Percentiles rank a stretch among this genome's conserved stretches.
phyloP scores from a whole-genome alignment of 176 grass and related monocot genomes.

The Chloris gayana region DNA sequence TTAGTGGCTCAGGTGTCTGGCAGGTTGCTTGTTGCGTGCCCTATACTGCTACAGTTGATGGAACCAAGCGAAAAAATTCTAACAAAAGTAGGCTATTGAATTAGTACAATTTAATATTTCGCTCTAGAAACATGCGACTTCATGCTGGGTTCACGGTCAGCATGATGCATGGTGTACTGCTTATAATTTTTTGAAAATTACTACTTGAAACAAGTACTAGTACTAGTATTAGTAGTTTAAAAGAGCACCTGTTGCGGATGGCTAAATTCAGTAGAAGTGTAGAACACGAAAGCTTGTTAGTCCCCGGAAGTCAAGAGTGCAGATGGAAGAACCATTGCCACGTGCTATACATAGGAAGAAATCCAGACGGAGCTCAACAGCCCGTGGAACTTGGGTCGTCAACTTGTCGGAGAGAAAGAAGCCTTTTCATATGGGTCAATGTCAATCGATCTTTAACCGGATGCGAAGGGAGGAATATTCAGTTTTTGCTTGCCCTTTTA shows the following conservation, averaged over 20 bases:
- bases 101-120: background rate
- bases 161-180: background rate
- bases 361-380: background rate
- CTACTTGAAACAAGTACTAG: background rate
- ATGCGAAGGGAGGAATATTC: background rate
- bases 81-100: slow-evolving; percentile 10
- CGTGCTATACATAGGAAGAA: background rate
- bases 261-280: background rate
- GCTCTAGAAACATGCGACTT: slow-evolving; percentile 21
- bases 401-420: background rate
- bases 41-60: background rate
- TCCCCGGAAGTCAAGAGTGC: slow-evolving; percentile 12
- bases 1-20: slow-evolving; percentile 37
- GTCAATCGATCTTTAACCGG: background rate
- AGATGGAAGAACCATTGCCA: background rate
- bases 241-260: too few species aligned
- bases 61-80: background rate
- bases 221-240: background rate
- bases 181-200: too few species aligned
- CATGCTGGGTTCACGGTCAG: slow-evolving; percentile 6
- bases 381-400: background rate
- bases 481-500: background rate
- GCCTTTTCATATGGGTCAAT: slow-evolving; percentile 4
- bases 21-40: background rate
- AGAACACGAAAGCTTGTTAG: too few species aligned